Evolutionary conservation across 495 filamentous ascomycete genomes (phyloP).

Genomic region (Haplographium delicatum): DNA sequence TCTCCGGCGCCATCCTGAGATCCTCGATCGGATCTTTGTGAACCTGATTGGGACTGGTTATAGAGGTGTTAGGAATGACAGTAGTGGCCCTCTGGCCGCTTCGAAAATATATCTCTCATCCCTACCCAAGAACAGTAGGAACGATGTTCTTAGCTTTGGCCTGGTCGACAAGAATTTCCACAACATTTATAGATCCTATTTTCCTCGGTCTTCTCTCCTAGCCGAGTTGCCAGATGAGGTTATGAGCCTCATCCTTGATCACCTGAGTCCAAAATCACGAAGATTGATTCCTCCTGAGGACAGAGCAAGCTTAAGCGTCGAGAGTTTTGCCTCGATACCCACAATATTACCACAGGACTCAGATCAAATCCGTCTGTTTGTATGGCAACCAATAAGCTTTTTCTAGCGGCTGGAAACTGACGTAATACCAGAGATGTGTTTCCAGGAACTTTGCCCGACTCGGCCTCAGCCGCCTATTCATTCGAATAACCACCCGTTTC

Average conservation of each 20-base stretch:
- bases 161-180: too few relatives aligned
- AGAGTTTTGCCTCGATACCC: constrained; percentile 45
- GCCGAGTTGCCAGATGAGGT: constrained; percentile 53
- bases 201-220: too few relatives aligned
- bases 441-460: constrained; percentile 59
- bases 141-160: too few relatives aligned
- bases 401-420: constrained; percentile 29
- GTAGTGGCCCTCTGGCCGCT: too few relatives aligned
- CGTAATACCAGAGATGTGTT: constrained; percentile 48
- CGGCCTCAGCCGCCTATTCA: constrained; percentile 55
- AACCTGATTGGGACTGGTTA: neutral
- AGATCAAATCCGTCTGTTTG: neutral
- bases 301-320: constrained; percentile 47
- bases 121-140: too few relatives aligned
- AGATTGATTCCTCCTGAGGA: constrained; percentile 42
- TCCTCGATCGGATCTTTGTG: neutral
- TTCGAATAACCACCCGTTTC: constrained; percentile 56
- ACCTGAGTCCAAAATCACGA: constrained; percentile 31
- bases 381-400: neutral
- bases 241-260: constrained; percentile 51
- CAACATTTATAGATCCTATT: too few relatives aligned
- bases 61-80: too few relatives aligned
- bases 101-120: too few relatives aligned
- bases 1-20: neutral
- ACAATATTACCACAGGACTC: constrained; percentile 32